Percentiles rank a stretch among this genome's conserved stretches.
Conservation (phyloP, 139 green algal species). For the Chlamydomonas schloesseri region DNA sequence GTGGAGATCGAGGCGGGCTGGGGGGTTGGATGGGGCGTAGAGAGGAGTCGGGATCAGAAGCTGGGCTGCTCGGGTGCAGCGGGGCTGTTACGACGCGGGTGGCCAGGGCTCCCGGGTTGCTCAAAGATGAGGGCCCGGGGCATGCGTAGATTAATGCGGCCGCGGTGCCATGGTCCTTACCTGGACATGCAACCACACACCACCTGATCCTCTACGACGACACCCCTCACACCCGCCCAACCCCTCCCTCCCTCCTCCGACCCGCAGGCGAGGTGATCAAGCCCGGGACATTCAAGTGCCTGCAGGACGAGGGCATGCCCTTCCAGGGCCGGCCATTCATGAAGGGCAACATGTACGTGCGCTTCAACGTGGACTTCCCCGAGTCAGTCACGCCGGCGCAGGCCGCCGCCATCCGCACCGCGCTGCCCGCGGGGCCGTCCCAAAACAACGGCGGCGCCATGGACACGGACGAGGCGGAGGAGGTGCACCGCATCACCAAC, state of each 20-base stretch:
- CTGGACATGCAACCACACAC: too few species aligned
- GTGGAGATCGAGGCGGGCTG: too few species aligned
- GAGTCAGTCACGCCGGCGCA: conserved; percentile 57
- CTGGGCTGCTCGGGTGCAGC: too few species aligned
- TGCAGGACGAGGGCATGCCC: conserved; percentile 97
- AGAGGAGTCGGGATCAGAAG: too few species aligned
- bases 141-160: too few species aligned
- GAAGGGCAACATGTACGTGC: conserved; percentile 96
- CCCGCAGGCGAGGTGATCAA: conserved; percentile 90
- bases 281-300: conserved; percentile 84
- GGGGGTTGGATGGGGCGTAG: too few species aligned
- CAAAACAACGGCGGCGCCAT: conserved; percentile 62
- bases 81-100: too few species aligned
- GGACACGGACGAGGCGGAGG: conserved; percentile 84
- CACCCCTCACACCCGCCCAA: background rate
- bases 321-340: conserved; percentile 89
- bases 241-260: background rate
- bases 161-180: too few species aligned
- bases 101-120: too few species aligned
- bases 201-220: too few species aligned
- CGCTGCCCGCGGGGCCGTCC: background rate
- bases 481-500: conserved; percentile 63
- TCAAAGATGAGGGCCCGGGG: too few species aligned
- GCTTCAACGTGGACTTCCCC: conserved; percentile 93
- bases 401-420: conserved; percentile 9